Evolutionary conservation across 2,329 filamentous ascomycete genomes (phyloP).

Genomic region (Fusarium compactum): DNA sequence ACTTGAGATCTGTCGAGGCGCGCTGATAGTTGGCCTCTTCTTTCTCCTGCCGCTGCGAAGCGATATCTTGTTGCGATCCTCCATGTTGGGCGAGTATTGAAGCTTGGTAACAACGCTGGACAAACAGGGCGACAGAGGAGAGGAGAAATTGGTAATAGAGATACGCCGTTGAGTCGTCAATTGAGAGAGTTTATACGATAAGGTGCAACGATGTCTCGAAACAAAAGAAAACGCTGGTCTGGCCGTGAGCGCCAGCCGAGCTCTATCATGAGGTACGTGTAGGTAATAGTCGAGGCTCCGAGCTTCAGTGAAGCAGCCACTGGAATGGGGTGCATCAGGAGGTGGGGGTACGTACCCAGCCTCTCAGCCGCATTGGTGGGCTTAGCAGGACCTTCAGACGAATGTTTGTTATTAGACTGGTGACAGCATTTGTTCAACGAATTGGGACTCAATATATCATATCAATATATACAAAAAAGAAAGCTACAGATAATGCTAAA

Average conservation of each 20-base stretch:
- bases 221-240: constrained; percentile 16
- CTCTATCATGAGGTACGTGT: constrained; percentile 34
- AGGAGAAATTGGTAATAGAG: constrained; percentile 1
- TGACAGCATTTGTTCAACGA: background rate
- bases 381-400: background rate
- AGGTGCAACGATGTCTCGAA: constrained; percentile 14
- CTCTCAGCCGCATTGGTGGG: constrained; percentile 24
- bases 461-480: background rate
- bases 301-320: constrained; percentile 20
- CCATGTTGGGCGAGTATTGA: constrained; percentile 57
- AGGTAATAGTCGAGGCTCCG: constrained; percentile 11
- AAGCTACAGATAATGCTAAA: background rate
- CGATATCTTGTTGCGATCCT: constrained; percentile 72
- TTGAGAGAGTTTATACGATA: background rate
- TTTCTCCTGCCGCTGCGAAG: constrained; percentile 73
- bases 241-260: constrained; percentile 37
- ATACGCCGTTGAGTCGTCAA: background rate
- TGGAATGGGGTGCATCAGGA: constrained; percentile 34
- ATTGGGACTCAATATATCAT: background rate
- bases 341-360: constrained; percentile 43
- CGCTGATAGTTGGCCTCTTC: constrained; percentile 70
- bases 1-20: constrained; percentile 71
- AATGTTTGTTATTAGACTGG: background rate
- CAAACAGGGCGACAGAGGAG: background rate
- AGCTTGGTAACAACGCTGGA: constrained; percentile 3